Evolutionary conservation across 192 early-diverging fungal species (phyloP).

Genomic region (Ambispora gerdemannii): DNA sequence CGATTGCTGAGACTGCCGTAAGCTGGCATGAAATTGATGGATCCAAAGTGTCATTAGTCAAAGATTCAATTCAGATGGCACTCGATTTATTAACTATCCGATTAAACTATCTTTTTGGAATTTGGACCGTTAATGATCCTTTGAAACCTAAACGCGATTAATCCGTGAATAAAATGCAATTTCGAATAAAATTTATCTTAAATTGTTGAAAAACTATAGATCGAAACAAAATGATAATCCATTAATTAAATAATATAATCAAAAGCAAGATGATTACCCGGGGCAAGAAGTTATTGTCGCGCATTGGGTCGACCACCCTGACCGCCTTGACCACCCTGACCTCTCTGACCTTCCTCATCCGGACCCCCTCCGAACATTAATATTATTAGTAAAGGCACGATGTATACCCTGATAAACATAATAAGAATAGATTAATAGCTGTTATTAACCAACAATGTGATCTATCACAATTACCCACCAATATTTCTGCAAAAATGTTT

Average conservation of each 20-base stretch:
- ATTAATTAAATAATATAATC: too few species aligned
- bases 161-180: neutral
- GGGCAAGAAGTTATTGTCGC: neutral
- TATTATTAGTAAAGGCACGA: slow-evolving; percentile 8
- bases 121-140: slow-evolving; percentile 58
- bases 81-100: slow-evolving; percentile 84
- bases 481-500: slow-evolving; percentile 31
- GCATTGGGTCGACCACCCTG: neutral
- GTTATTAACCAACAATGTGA: neutral
- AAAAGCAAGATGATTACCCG: too few species aligned
- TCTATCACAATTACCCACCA: slow-evolving; percentile 11
- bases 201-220: too few species aligned
- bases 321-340: neutral
- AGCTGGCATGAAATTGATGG: slow-evolving; percentile 97
- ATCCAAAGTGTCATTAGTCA: slow-evolving; percentile 83
- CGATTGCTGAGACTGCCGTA: slow-evolving; percentile 85
- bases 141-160: slow-evolving; percentile 2
- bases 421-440: neutral
- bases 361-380: neutral
- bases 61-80: slow-evolving; percentile 88
- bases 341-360: neutral
- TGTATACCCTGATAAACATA: neutral
- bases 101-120: slow-evolving; percentile 76
- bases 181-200: neutral
- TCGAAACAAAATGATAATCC: too few species aligned